Base-by-base conservation (phyloP, 371 early-diverging fungal species). In the Thermomucor indicae-seudaticae region DNA sequence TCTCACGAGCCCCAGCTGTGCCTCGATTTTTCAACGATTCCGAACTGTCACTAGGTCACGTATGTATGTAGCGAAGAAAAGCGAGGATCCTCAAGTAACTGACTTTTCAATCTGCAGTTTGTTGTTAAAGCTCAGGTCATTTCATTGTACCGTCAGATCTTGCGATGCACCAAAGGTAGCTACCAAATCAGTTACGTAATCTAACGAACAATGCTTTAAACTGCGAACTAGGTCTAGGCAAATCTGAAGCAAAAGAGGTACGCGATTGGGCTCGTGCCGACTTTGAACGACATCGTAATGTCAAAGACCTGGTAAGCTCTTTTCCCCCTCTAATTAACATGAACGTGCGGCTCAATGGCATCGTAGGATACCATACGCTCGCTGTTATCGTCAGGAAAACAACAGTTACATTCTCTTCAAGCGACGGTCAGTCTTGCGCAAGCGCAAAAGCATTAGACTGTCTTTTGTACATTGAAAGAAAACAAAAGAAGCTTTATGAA, bases 201-300 rank as follows among this genome's bases (percentile, higher is more conserved):
- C 16, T n/a, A 1, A 14, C 23, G 3, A 23, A 23, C 17, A n/a
- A 8, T 29, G n/a, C 45, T 12, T 29, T 4, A 28, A 43, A 31
- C 10, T 20, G 6, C 8, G 42, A 14, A 43, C 6, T 29, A 47
- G 73, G 76, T 31, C 61, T 82, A 50, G 70, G 74, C 41, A 75
- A 81, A 16, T 24, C 47, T 0, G 75, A 79, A 24, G 78, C 78
- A 2, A 53, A 70, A 47, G 80, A 80, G 50, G 53, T 84, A 6
- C 64, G 77, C 16, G 63, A 67, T 12, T 84, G 78, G 74, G 81
- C 80, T 10, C 70, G 82, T 42, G 56, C 75, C 3, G 85, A 84
- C 43, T 82, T 84, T 62, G 85, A 84, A 55, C 79, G 75, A 16
- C 78, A 77, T 43, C 72, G 80, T 10, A 50, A 65, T 20, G 85